Evolutionary conservation across 2,329 filamentous ascomycete genomes (phyloP).

Genomic region (Penicillium sumatraense): DNA sequence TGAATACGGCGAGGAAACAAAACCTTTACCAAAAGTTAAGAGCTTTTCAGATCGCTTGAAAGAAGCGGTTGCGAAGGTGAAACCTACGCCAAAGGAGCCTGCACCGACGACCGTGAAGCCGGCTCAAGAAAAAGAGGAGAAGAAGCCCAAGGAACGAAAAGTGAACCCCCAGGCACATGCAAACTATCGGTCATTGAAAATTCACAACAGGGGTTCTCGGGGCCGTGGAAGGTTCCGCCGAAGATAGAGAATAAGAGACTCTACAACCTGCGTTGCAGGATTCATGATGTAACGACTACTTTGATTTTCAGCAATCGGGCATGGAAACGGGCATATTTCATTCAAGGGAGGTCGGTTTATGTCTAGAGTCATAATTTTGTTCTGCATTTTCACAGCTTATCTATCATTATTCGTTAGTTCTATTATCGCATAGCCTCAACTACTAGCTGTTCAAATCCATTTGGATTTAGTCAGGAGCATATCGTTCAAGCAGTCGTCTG

Average conservation of each 20-base stretch:
- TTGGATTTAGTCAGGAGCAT: constrained; percentile 36
- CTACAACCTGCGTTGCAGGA: neutral
- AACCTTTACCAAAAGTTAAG: constrained; percentile 28
- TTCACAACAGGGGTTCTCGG: constrained; percentile 44
- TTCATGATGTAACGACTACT: constrained; percentile 26
- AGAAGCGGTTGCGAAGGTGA: constrained; percentile 36
- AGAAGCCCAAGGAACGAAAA: constrained; percentile 37
- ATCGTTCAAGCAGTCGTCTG: constrained; percentile 36
- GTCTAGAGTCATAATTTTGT: no score
- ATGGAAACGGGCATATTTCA: neutral
- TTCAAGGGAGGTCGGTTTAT: neutral
- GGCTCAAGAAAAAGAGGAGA: constrained; percentile 23
- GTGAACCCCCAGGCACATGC: constrained; percentile 53
- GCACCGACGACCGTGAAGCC: constrained; percentile 11
- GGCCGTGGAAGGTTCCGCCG: constrained; percentile 45
- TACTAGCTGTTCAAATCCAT: neutral
- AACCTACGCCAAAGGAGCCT: constrained; percentile 20
- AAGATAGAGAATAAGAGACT: constrained; percentile 29
- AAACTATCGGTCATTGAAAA: constrained; percentile 54
- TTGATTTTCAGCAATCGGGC: constrained; percentile 16
- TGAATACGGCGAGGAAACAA: constrained; percentile 31
- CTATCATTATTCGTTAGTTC: neutral
- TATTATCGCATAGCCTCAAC: no score
- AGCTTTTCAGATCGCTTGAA: constrained; percentile 44
- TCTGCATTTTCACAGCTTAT: neutral